These are phyloP conservation scores for Neurospora sp. DNA, from an alignment of 495 filamentous ascomycete genomes.

Conservation along the genomic window DNA sequence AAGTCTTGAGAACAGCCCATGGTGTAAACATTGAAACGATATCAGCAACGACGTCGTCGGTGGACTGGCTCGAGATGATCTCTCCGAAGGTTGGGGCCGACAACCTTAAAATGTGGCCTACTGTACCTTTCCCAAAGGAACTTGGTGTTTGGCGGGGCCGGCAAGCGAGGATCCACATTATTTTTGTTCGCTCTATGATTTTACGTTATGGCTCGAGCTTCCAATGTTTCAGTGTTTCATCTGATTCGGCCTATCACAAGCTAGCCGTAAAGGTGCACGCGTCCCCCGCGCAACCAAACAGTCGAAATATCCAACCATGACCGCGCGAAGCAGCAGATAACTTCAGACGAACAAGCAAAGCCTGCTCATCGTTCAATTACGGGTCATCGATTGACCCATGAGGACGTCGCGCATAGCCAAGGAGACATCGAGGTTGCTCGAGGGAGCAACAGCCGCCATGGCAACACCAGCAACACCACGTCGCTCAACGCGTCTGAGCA, in stretches of 20 bases:
- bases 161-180: background rate
- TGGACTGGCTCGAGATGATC: background rate
- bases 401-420: constrained; percentile 50
- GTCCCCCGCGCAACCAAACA: background rate
- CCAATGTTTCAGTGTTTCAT: background rate
- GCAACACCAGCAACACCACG: constrained; percentile 21
- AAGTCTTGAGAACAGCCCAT: background rate
- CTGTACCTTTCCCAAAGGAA: background rate
- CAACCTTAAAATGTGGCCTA: background rate
- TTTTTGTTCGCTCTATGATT: background rate
- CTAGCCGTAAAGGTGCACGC: background rate
- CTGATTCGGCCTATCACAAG: background rate
- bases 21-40: background rate
- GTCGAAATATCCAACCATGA: background rate
- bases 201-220: background rate
- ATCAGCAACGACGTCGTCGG: background rate
- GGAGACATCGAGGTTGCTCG: constrained; percentile 42
- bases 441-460: constrained; percentile 9
- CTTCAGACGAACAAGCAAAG: background rate
- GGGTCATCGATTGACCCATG: constrained; percentile 30
- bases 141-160: background rate
- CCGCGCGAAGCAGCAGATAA: background rate
- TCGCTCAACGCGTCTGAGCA: constrained; percentile 34
- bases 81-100: background rate
- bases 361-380: background rate